phyloP scores from a whole-genome alignment of 176 grass and related monocot genomes.

The Oryza coarctata region DNA sequence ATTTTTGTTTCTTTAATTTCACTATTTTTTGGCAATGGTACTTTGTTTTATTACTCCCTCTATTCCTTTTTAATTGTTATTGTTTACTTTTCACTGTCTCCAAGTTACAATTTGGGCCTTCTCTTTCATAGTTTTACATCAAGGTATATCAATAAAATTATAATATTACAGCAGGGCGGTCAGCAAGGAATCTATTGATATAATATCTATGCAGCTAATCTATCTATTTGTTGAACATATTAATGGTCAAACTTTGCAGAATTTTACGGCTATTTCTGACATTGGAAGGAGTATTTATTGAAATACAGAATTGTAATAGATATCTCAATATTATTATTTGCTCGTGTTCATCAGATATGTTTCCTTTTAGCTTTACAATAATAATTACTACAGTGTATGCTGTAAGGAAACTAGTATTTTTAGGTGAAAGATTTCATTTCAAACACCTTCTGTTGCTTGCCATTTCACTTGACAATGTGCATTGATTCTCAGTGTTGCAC shows the following conservation, averaged over 20 bases:
- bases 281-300: background rate
- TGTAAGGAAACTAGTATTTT: constrained; percentile 27
- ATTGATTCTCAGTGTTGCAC: background rate
- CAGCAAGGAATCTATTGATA: too few relatives aligned
- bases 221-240: background rate
- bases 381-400: background rate
- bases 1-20: background rate
- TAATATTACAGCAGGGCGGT: background rate
- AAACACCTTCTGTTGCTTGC: background rate
- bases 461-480: constrained; percentile 3
- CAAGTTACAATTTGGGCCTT: background rate
- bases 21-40: background rate
- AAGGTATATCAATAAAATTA: background rate
- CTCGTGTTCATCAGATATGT: constrained; percentile 12
- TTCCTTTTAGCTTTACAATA: constrained; percentile 7
- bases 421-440: background rate
- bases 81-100: background rate
- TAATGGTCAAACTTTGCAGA: background rate
- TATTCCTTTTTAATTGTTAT: background rate
- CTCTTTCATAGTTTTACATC: background rate
- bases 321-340: constrained; percentile 9
- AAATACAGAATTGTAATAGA: background rate
- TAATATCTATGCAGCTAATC: background rate
- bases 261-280: too few relatives aligned
- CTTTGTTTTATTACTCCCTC: constrained; percentile 14